A percentile compares a stretch with the other conserved stretches of the same genome.
Evolutionary conservation across 2,329 filamentous ascomycete species (phyloP).

Genomic region (Polytolypa hystricis): DNA sequence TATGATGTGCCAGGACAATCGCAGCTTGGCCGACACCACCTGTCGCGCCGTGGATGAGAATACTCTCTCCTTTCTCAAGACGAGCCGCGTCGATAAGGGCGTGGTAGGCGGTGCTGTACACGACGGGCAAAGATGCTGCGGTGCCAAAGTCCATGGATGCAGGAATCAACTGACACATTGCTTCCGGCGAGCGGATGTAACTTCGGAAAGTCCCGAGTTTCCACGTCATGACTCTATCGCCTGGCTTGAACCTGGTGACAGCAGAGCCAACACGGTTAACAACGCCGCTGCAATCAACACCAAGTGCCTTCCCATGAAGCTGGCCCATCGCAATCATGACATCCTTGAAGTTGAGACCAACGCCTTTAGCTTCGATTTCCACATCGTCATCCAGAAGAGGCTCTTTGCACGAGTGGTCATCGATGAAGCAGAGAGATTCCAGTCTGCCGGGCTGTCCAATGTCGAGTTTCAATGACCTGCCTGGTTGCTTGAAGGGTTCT

Average conservation of each 20-base stretch:
- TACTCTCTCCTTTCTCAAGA: constrained; percentile 6
- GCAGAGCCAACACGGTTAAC: constrained; percentile 7
- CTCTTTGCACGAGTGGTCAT: constrained; percentile 2
- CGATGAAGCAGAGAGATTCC: constrained; percentile 10
- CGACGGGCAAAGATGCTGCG: constrained; percentile 11
- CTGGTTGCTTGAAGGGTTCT: constrained; percentile 6
- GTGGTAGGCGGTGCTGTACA: constrained; percentile 12
- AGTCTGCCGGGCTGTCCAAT: constrained; percentile 7
- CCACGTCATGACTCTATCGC: constrained; percentile 8
- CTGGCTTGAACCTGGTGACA: constrained; percentile 7
- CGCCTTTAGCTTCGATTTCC: constrained; percentile 16
- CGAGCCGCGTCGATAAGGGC: constrained; percentile 6
- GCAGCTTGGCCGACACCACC: constrained; percentile 16
- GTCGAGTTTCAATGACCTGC: constrained; percentile 4
- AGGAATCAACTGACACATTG: constrained; percentile 7
- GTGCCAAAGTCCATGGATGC: constrained; percentile 11
- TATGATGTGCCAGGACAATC: constrained; percentile 12
- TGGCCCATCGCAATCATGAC: constrained; percentile 10
- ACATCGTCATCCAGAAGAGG: constrained; percentile 13
- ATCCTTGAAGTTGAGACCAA: constrained; percentile 17
- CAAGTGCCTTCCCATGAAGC: constrained; percentile 7
- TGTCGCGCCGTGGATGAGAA: constrained; percentile 16
- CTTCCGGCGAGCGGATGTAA: constrained; percentile 1
- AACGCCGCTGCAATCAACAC: constrained; percentile 9
- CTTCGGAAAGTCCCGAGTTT: constrained; percentile 5